Base-by-base conservation (phyloP, 352 stramenopile species). In the Phytophthora tentaculata region DNA sequence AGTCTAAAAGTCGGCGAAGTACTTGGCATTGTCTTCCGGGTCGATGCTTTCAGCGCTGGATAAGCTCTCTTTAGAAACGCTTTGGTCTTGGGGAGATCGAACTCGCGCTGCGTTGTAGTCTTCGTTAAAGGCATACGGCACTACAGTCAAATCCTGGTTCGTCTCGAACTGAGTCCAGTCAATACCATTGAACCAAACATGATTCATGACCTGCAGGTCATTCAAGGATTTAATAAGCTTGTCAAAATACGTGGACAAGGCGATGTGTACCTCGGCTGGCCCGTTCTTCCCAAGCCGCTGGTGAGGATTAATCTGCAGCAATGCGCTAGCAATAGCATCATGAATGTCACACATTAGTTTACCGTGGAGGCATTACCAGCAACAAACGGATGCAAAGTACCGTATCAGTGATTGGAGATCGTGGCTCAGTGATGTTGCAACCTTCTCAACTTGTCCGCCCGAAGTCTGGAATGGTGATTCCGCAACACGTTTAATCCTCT, bases 41-140 rank as follows among this genome's bases (percentile, higher is more conserved):
- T 91, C 81, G 56, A 93, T 91, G 50, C 83, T 93, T 20, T 91
- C 85, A 45, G 85, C 85, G 45, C 85, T 93, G 4, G 83, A 91
- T 0, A 84, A 41, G 28, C 68, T 74, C 35, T 64, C 62, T 54
- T 13, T 19, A 54, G 8, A 23, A 9, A n/a, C 24, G 24, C 32
- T 14, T 41, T 45, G 35, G 39, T 19, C 17, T 26, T 32, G 8
- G 26, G 20, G 24, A 20, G 43, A 57, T 0, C 51, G 67, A 24
- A 60, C 3, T 39, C 35, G 37, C 13, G 59, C 17, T 22, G 41
- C 23, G 10, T 79, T 65, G 37, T 71, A 90, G 54, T 89, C 82
- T 0, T 44, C 23, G 0, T 72, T 28, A 22, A 66, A 53, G 50
- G 87, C 52, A 58, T 88, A 88, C 1, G 69, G 68, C 1, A 64